These are phyloP conservation scores for Agaricus blazei DNA, from an alignment of 768 basidiomycete genomes.

Conservation along the genomic window DNA sequence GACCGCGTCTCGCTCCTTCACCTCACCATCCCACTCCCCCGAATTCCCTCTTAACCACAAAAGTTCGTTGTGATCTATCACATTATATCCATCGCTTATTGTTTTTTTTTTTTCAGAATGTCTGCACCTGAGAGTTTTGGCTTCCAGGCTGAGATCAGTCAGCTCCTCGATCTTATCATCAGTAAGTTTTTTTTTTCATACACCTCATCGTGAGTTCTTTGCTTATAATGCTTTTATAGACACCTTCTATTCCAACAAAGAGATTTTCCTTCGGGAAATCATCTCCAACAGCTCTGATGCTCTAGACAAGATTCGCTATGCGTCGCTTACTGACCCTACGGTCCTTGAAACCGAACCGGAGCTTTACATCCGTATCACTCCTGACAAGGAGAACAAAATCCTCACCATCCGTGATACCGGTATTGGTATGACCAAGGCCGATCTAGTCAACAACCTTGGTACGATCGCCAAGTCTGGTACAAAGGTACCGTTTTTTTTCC, in stretches of 20 bases:
- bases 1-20: slow-evolving; percentile 18
- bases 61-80: slow-evolving; percentile 8
- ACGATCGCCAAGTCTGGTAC: slow-evolving; percentile 95
- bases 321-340: slow-evolving; percentile 89
- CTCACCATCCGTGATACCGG: slow-evolving; percentile 92
- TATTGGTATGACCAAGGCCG: slow-evolving; percentile 99
- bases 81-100: not conserved
- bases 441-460: slow-evolving; percentile 98
- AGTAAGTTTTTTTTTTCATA: slow-evolving; percentile 44
- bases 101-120: slow-evolving; percentile 39
- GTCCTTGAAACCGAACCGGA: slow-evolving; percentile 90
- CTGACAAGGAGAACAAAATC: slow-evolving; percentile 93
- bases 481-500: slow-evolving; percentile 45
- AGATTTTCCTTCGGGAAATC: slow-evolving; percentile 98
- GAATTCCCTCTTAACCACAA: slow-evolving; percentile 14
- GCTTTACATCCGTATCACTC: slow-evolving; percentile 88
- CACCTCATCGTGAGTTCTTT: not conserved
- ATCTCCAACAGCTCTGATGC: slow-evolving; percentile 98
- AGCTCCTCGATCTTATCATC: slow-evolving; percentile 98
- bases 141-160: slow-evolving; percentile 99
- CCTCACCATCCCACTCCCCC: slow-evolving; percentile 18
- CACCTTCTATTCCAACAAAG: slow-evolving; percentile 99
- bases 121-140: slow-evolving; percentile 86
- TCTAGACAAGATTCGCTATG: slow-evolving; percentile 97
- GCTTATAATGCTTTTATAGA: slow-evolving; percentile 40